These are phyloP conservation scores for Perkinsus marinus DNA, from an alignment of 169 alveolate genomes.

Conservation along the genomic window DNA sequence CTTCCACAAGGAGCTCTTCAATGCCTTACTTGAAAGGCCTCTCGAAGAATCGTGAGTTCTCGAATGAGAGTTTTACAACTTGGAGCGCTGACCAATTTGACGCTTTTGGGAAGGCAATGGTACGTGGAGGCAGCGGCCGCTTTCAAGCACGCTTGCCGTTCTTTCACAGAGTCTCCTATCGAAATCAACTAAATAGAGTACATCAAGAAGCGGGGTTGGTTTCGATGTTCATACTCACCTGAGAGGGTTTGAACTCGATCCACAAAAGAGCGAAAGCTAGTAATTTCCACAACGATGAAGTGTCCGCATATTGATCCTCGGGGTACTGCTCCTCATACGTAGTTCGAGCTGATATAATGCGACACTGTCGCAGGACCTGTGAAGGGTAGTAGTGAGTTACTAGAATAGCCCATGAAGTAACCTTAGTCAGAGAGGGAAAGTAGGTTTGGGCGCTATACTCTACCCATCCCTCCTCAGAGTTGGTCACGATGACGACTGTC, in stretches of 20 bases:
- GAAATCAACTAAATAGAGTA: not conserved
- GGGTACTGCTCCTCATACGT: not conserved
- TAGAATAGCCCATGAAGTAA: not conserved
- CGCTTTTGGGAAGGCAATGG: not conserved
- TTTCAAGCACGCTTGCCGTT: not conserved
- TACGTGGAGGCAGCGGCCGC: not conserved
- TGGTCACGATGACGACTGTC: not conserved
- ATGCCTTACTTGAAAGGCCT: not conserved
- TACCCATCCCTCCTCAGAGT: not conserved
- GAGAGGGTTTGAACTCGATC: not conserved
- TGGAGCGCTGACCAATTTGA: not conserved
- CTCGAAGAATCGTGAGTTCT: not conserved
- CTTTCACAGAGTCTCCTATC: not conserved
- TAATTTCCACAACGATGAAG: not conserved
- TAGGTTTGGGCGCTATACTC: not conserved
- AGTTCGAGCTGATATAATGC: not conserved
- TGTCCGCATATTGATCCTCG: not conserved
- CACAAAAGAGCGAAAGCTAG: not conserved
- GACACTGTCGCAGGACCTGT: not conserved
- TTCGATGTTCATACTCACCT: not conserved
- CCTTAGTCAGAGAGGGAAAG: not conserved
- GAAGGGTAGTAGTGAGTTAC: not conserved
- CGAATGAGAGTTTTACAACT: not conserved
- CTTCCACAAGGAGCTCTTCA: not conserved
- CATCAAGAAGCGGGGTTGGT: too few species aligned